A percentile compares a stretch with the other conserved stretches of the same genome.
These are phyloP conservation scores for Pseudocercospora pini-densiflorae DNA, from an alignment of 2,329 filamentous ascomycete genomes.

Conservation along the genomic window DNA sequence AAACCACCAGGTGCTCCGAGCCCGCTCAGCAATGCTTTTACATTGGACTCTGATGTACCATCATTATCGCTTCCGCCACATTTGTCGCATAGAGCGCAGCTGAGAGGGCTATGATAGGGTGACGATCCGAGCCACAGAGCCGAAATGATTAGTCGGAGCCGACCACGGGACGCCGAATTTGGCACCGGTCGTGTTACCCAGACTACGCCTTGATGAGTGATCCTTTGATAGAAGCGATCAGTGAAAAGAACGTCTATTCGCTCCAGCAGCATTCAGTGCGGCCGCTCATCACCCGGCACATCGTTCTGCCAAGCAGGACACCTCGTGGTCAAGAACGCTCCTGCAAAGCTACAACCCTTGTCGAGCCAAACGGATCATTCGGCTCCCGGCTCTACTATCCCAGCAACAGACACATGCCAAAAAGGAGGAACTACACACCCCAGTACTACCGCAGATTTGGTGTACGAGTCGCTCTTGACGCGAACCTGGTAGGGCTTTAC, in stretches of 20 bases:
- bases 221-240: background rate
- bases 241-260: background rate
- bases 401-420: background rate
- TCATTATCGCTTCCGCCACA: slow-evolving; percentile 48
- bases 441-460: no score
- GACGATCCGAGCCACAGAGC: background rate
- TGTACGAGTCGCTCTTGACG: background rate
- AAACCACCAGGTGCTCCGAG: slow-evolving; percentile 41
- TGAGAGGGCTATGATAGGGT: slow-evolving; percentile 13
- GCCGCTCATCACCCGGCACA: background rate
- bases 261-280: background rate
- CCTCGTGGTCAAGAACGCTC: background rate
- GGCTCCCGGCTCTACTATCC: background rate
- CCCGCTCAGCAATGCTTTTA: slow-evolving; percentile 40
- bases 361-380: background rate
- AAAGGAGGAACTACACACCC: background rate
- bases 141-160: background rate
- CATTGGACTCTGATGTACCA: slow-evolving; percentile 43
- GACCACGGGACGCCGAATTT: background rate
- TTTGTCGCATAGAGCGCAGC: slow-evolving; percentile 23
- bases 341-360: background rate
- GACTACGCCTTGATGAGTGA: slow-evolving; percentile 1
- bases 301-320: background rate
- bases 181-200: background rate
- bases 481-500: background rate